Evolutionary conservation across 2,329 filamentous ascomycete species (phyloP).

Genomic region (Claviceps pusilla): DNA sequence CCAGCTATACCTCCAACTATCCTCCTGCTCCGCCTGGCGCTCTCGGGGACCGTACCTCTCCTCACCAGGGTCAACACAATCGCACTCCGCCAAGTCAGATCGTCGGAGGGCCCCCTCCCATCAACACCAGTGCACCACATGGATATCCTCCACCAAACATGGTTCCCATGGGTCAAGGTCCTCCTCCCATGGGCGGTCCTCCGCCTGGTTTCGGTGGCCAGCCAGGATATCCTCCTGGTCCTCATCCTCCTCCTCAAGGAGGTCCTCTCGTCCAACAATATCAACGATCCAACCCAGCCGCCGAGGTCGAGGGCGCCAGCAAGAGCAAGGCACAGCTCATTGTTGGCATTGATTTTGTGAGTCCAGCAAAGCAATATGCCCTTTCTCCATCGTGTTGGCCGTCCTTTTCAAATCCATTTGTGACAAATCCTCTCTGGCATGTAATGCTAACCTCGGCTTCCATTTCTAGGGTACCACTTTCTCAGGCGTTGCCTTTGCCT

Average conservation of each 20-base stretch:
- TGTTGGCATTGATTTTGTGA: constrained; percentile 95
- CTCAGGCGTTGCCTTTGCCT: constrained; percentile 91
- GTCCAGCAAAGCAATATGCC: constrained; percentile 14
- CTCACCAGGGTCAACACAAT: constrained; percentile 31
- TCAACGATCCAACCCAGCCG: constrained; percentile 31
- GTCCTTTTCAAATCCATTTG: neutral
- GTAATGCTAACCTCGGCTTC: constrained; percentile 3
- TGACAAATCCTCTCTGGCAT: neutral
- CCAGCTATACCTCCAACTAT: constrained; percentile 47
- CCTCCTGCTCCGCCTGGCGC: constrained; percentile 26
- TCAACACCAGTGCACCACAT: constrained; percentile 47
- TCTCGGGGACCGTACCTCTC: constrained; percentile 39
- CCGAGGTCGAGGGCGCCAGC: constrained; percentile 75
- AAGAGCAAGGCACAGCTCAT: constrained; percentile 94
- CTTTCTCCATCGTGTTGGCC: neutral
- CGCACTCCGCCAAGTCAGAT: constrained; percentile 45
- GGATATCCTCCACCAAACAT: constrained; percentile 44
- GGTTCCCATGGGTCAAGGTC: constrained; percentile 26
- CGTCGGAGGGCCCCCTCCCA: constrained; percentile 49
- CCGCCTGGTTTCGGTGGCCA: constrained; percentile 31
- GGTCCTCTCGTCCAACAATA: constrained; percentile 26
- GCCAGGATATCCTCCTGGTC: constrained; percentile 32
- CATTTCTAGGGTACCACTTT: constrained; percentile 73
- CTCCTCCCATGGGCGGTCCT: constrained; percentile 22
- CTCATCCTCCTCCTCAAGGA: constrained; percentile 20